Percentiles rank a stretch among this genome's conserved stretches.
Evolutionary conservation across 306 rosid genomes (phyloP).

Genomic region (Lupinus albus): DNA sequence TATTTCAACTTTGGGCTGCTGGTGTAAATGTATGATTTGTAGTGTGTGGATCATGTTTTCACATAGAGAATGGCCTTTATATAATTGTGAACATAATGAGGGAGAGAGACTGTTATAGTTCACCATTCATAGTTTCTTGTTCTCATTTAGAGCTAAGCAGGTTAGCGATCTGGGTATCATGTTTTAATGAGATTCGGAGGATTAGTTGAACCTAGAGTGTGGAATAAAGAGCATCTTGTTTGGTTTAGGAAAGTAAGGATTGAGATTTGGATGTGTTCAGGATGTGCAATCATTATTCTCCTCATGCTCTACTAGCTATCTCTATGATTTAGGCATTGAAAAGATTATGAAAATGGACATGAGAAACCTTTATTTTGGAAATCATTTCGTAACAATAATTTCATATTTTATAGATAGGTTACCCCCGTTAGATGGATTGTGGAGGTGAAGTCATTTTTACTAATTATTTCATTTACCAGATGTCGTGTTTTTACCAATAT

Average conservation of each 20-base stretch:
- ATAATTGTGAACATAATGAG: constrained; percentile 1
- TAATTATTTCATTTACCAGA: constrained; percentile 56
- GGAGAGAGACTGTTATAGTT: constrained; percentile 16
- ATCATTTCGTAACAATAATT: neutral
- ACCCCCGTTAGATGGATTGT: constrained; percentile 31
- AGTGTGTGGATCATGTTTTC: constrained; percentile 8
- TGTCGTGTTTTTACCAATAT: constrained; percentile 85
- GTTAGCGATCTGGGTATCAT: constrained; percentile 9
- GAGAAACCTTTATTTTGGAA: neutral
- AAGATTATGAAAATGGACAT: constrained; percentile 1
- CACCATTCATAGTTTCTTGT: constrained; percentile 21
- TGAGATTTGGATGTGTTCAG: constrained; percentile 14
- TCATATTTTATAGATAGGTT: constrained; percentile 16
- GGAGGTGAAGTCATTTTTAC: constrained; percentile 26
- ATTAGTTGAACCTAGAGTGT: constrained; percentile 21
- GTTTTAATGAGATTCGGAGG: constrained; percentile 3
- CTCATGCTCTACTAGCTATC: neutral
- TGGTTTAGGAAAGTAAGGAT: constrained; percentile 24
- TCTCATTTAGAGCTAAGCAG: constrained; percentile 29
- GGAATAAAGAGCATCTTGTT: constrained; percentile 18
- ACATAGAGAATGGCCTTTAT: constrained; percentile 1
- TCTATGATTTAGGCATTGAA: constrained; percentile 25
- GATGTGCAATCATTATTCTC: constrained; percentile 13
- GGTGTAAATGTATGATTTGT: constrained; percentile 25
- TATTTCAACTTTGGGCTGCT: constrained; percentile 13